Conservation (phyloP, 805 yeast genomes). For the Lachancea nothofagi region DNA sequence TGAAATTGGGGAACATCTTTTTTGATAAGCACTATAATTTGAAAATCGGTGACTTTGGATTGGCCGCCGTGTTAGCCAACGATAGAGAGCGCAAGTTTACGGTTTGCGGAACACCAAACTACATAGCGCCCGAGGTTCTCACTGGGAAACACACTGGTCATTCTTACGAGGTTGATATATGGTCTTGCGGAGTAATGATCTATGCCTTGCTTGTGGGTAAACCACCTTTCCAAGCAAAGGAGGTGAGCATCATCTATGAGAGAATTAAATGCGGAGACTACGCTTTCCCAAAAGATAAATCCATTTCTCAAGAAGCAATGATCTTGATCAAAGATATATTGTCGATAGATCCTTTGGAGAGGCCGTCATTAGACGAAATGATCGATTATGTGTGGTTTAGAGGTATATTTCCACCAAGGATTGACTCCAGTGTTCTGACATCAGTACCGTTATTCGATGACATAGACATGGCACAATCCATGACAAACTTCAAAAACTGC, state of each 20-base stretch:
- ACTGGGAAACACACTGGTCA: conserved; percentile 87
- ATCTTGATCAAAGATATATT: conserved; percentile 66
- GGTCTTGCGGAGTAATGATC: conserved; percentile 98
- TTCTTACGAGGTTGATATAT: conserved; percentile 88
- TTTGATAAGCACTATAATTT: conserved; percentile 90
- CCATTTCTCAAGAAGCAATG: conserved; percentile 66
- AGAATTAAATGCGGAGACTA: conserved; percentile 81
- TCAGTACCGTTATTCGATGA: conserved; percentile 59
- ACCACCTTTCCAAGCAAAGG: conserved; percentile 97
- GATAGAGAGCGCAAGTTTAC: conserved; percentile 77
- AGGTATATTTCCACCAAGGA: conserved; percentile 78
- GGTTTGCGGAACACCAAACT: conserved; percentile 97
- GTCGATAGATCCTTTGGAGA: conserved; percentile 66
- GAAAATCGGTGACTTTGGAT: conserved; percentile 96
- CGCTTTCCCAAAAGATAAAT: conserved; percentile 65
- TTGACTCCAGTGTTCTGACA: conserved; percentile 39
- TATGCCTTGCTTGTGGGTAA: conserved; percentile 88
- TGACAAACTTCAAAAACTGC: conserved; percentile 59
- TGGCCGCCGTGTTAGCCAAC: conserved; percentile 86
- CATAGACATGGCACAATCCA: conserved; percentile 55
- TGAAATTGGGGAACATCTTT: conserved; percentile 92
- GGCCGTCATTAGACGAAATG: conserved; percentile 78
- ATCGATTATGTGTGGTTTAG: conserved; percentile 82
- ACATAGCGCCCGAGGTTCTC: conserved; percentile 96
- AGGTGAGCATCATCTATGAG: conserved; percentile 86